phyloP scores from a whole-genome alignment of 2,329 filamentous ascomycete genomes.

The Chaetomium olivaceum region DNA sequence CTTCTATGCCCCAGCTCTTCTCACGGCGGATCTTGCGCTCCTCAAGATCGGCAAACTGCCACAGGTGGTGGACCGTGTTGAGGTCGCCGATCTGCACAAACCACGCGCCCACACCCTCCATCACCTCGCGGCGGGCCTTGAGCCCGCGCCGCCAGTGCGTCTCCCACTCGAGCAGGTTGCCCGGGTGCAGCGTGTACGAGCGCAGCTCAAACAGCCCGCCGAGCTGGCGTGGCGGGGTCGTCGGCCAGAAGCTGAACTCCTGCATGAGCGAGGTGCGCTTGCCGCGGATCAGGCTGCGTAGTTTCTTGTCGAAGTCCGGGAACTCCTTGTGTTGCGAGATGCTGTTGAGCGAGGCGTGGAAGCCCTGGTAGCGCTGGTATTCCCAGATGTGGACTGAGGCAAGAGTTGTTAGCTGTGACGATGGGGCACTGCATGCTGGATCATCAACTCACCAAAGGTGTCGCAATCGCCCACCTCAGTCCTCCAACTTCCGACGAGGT shows the following conservation, averaged over 20 bases:
- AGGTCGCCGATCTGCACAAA: conserved; percentile 97
- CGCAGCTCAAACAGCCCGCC: conserved; percentile 94
- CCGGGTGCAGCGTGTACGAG: conserved; percentile 93
- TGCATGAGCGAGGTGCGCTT: conserved; percentile 96
- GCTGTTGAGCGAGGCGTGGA: conserved; percentile 85
- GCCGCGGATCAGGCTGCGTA: conserved; percentile 79
- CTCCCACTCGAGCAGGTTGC: conserved; percentile 97
- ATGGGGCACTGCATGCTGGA: no score
- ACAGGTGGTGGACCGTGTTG: conserved; percentile 96
- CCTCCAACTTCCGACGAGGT: conserved; percentile 96
- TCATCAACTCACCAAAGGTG: conserved; percentile 74
- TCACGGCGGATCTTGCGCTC: conserved; percentile 88
- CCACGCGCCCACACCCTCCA: conserved; percentile 98
- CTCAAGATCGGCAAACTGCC: conserved; percentile 97
- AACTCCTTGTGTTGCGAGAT: conserved; percentile 85
- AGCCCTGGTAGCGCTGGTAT: conserved; percentile 95
- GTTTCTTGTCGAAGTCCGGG: conserved; percentile 76
- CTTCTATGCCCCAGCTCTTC: conserved; percentile 91
- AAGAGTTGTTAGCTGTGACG: conserved; percentile 3
- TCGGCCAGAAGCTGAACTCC: conserved; percentile 99
- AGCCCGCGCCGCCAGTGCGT: conserved; percentile 94
- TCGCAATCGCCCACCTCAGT: conserved; percentile 97
- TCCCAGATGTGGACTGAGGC: conserved; percentile 95
- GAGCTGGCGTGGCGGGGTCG: conserved; percentile 81
- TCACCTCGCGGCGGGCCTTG: conserved; percentile 87